phyloP scores from a whole-genome alignment of 257 asterid genomes.

The Primulina tabacum region DNA sequence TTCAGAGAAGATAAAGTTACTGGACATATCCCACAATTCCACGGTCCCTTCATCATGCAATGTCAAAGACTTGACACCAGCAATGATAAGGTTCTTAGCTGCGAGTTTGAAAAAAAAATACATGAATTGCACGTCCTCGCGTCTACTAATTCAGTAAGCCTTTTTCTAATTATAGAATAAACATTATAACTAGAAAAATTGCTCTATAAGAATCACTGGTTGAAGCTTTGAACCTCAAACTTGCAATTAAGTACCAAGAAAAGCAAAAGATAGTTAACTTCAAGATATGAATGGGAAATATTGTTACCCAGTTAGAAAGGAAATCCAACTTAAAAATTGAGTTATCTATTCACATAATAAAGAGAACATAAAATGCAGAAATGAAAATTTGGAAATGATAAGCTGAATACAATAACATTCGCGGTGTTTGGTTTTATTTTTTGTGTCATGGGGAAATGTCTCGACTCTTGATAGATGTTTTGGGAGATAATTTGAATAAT shows the following conservation, averaged over 20 bases:
- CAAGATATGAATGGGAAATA: background rate
- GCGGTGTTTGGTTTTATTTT: no score
- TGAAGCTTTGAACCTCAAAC: background rate
- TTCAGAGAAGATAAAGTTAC: slow-evolving; percentile 83
- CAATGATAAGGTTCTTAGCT: slow-evolving; percentile 92
- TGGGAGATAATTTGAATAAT: no score
- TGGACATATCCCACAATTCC: slow-evolving; percentile 86
- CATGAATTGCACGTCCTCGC: slow-evolving; percentile 3
- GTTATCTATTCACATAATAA: background rate
- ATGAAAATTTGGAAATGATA: no score
- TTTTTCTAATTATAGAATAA: background rate
- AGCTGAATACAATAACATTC: no score
- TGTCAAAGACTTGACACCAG: slow-evolving; percentile 94
- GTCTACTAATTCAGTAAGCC: slow-evolving; percentile 10
- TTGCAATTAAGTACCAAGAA: slow-evolving; percentile 11
- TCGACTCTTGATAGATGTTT: no score
- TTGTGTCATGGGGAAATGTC: no score
- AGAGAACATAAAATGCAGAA: no score
- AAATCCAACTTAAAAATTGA: background rate
- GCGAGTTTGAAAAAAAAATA: slow-evolving; percentile 36
- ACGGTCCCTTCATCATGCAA: slow-evolving; percentile 83
- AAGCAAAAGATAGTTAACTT: slow-evolving; percentile 3
- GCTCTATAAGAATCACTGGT: slow-evolving; percentile 11
- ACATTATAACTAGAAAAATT: slow-evolving; percentile 1
- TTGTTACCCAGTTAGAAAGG: background rate